These are phyloP conservation scores for Serendipita sp. DNA, from an alignment of 768 basidiomycete genomes.

Conservation along the genomic window DNA sequence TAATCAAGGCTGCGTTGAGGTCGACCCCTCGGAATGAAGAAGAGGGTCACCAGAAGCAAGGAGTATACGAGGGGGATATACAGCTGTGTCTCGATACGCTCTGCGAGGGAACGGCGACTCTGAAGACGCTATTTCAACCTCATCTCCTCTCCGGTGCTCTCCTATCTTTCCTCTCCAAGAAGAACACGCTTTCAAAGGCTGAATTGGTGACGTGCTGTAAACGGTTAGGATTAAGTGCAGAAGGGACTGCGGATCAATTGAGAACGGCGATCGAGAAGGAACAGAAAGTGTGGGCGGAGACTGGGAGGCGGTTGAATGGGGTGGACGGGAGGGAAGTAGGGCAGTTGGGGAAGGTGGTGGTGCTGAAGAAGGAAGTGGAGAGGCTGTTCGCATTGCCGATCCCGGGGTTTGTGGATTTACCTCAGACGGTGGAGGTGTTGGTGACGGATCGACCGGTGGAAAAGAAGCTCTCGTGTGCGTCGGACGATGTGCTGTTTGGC, in stretches of 20 bases:
- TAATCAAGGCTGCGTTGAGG: constrained; percentile 28
- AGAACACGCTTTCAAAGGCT: constrained; percentile 20
- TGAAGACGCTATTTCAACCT: constrained; percentile 36
- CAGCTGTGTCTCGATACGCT: constrained; percentile 36
- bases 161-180: constrained; percentile 26
- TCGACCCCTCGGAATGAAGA: background rate
- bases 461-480: constrained; percentile 19
- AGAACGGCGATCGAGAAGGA: constrained; percentile 25
- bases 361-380: constrained; percentile 31
- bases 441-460: constrained; percentile 12
- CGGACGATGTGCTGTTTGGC: constrained; percentile 27
- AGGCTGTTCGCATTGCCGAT: constrained; percentile 31
- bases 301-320: constrained; percentile 14
- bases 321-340: constrained; percentile 23
- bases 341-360: constrained; percentile 30
- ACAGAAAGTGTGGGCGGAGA: constrained; percentile 23
- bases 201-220: constrained; percentile 28
- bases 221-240: constrained; percentile 25
- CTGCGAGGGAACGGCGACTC: constrained; percentile 31
- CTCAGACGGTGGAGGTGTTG: constrained; percentile 24
- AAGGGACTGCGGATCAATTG: constrained; percentile 26
- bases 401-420: constrained; percentile 34
- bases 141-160: constrained; percentile 31
- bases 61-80: constrained; percentile 11
- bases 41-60: constrained; percentile 11